Evolutionary conservation across 139 green algal genomes (phyloP).

Genomic region (Volvox reticuliferus): DNA sequence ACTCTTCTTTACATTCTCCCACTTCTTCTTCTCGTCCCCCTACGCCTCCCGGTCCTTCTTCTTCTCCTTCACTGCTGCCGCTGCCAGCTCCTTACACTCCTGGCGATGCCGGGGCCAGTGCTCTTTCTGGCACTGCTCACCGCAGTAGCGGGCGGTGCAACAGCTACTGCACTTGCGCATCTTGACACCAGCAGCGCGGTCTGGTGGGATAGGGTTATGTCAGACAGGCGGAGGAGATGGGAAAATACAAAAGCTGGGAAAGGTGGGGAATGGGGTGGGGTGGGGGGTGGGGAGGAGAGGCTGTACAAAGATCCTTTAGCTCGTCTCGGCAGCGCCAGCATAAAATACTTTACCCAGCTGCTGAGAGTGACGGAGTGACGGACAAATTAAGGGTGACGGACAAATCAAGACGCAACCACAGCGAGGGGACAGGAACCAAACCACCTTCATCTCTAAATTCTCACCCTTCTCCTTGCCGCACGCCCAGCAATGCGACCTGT

Average conservation of each 20-base stretch:
- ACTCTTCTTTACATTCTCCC: background rate
- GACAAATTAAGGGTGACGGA: too few relatives aligned
- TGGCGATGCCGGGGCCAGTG: constrained; percentile 2
- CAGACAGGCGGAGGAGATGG: too few relatives aligned
- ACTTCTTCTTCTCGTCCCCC: background rate
- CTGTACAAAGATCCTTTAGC: too few relatives aligned
- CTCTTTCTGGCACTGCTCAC: background rate
- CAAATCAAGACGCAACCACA: too few relatives aligned
- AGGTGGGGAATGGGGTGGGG: too few relatives aligned
- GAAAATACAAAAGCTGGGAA: too few relatives aligned
- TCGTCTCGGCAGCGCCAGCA: too few relatives aligned
- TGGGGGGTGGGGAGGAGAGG: background rate
- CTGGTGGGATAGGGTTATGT: too few relatives aligned
- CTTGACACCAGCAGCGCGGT: background rate
- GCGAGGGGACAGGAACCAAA: too few relatives aligned
- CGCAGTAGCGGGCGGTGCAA: background rate
- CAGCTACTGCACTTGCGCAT: constrained; percentile 2
- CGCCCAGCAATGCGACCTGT: background rate
- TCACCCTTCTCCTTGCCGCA: constrained; percentile 22
- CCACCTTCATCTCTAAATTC: too few relatives aligned
- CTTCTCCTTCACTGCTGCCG: background rate
- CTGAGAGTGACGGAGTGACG: too few relatives aligned
- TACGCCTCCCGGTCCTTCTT: background rate
- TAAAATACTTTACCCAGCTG: too few relatives aligned
- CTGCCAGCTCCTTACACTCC: background rate